Percentiles rank a stretch among this genome's conserved stretches.
phyloP scores from a whole-genome alignment of 2,329 filamentous ascomycete species.

The Ophiostoma perfectum region DNA sequence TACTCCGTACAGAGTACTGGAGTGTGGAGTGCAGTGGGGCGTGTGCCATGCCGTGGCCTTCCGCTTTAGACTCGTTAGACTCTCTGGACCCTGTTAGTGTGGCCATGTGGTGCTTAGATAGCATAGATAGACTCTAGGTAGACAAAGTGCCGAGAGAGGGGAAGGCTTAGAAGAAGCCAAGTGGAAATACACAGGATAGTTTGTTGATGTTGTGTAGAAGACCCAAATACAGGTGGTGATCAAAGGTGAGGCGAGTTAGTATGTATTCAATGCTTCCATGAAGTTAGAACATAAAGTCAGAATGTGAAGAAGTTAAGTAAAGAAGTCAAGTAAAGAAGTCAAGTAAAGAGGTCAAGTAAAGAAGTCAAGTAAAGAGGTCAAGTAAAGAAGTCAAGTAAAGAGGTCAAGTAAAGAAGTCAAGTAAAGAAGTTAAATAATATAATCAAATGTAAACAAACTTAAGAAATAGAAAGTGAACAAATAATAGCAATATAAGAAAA shows the following conservation, averaged over 20 bases:
- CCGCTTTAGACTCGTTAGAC: slow-evolving; percentile 6
- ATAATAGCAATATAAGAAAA: background rate
- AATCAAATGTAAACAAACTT: background rate
- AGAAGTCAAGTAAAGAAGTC: too few relatives aligned
- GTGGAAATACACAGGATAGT: background rate
- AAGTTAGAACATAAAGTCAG: too few relatives aligned
- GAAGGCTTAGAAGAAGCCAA: background rate
- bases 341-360: too few relatives aligned
- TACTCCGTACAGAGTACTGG: background rate
- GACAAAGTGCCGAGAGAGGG: slow-evolving; percentile 5
- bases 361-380: background rate
- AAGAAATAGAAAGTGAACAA: background rate
- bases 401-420: too few relatives aligned
- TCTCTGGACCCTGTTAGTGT: background rate
- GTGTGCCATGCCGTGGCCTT: slow-evolving; percentile 9
- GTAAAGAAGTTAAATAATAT: background rate
- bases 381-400: background rate
- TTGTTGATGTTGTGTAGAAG: too few relatives aligned
- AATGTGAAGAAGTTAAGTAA: too few relatives aligned
- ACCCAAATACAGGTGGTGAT: too few relatives aligned
- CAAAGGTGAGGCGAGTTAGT: too few relatives aligned
- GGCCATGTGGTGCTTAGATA: slow-evolving; percentile 13
- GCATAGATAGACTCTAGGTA: slow-evolving; percentile 8
- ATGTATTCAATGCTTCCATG: too few relatives aligned
- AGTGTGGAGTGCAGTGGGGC: background rate